A percentile compares a stretch with the other conserved stretches of the same genome.
phyloP scores from a whole-genome alignment of 352 stramenopile species.

The Plasmopara halstedii region DNA sequence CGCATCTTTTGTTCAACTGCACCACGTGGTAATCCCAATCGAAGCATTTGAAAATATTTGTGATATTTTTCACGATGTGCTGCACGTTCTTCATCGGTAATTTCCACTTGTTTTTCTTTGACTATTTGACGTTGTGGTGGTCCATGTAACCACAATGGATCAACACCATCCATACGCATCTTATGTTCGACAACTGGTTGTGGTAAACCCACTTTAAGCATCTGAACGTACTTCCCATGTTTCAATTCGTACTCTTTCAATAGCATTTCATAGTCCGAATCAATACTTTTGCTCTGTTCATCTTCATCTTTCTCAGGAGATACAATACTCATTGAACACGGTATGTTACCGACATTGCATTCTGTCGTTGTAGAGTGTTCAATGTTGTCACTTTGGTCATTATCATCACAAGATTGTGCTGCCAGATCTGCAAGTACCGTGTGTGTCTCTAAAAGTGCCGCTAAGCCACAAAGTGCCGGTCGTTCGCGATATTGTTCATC shows the following conservation, averaged over 20 bases:
- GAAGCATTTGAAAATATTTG: constrained; percentile 84
- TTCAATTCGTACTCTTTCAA: constrained; percentile 65
- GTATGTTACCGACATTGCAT: too few relatives aligned
- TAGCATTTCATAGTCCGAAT: constrained; percentile 33
- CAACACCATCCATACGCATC: constrained; percentile 74
- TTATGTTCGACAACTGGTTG: constrained; percentile 68
- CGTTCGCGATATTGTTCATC: constrained; percentile 1
- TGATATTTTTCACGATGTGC: constrained; percentile 63
- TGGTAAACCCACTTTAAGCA: constrained; percentile 74
- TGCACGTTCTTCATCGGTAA: constrained; percentile 43
- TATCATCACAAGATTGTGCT: too few relatives aligned
- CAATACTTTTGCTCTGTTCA: too few relatives aligned
- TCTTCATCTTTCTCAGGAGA: constrained; percentile 23
- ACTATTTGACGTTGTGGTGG: too few relatives aligned
- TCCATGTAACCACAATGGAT: constrained; percentile 54
- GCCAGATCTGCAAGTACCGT: constrained; percentile 1
- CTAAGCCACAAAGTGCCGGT: not conserved
- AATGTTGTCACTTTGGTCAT: constrained; percentile 47
- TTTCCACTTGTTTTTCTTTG: constrained; percentile 16
- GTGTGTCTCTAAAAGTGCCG: constrained; percentile 3
- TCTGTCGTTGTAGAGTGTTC: constrained; percentile 55
- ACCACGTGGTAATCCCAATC: constrained; percentile 57
- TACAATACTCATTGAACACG: too few relatives aligned
- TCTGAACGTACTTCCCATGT: constrained; percentile 62
- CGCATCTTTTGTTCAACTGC: constrained; percentile 85